Conservation (phyloP, 169 alveolate genomes). For the Plasmodium cynomolgi region DNA sequence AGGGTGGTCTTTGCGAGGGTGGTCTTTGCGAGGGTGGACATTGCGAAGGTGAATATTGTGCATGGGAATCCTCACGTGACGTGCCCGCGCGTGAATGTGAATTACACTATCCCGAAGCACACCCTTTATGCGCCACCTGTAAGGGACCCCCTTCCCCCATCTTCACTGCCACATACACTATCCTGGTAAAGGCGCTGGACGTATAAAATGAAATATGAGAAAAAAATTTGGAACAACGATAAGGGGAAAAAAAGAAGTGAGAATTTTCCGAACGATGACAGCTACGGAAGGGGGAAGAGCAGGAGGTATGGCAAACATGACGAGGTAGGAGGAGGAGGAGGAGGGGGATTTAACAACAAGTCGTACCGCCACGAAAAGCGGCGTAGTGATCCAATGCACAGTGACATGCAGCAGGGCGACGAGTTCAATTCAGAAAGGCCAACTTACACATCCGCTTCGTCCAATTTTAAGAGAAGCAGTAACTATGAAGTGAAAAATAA, state of each 20-base stretch:
- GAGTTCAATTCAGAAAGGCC: constrained; percentile 3
- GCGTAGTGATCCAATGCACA: background rate
- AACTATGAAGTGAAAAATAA: constrained; percentile 19
- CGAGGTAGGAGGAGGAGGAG: background rate
- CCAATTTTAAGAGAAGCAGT: constrained; percentile 2
- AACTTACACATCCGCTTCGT: constrained; percentile 5
- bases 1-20: background rate
- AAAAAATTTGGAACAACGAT: constrained; percentile 45
- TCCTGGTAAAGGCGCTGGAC: background rate
- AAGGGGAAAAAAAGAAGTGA: constrained; percentile 13
- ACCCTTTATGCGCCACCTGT: background rate
- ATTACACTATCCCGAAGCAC: background rate
- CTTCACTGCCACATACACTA: background rate
- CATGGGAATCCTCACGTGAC: background rate
- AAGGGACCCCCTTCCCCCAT: background rate
- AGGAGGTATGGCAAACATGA: constrained; percentile 6
- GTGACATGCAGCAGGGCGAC: background rate
- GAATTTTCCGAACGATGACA: background rate
- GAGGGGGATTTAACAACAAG: constrained; percentile 5
- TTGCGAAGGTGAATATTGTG: background rate
- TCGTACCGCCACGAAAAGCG: background rate
- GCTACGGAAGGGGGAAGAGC: background rate
- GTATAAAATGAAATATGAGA: constrained; percentile 68
- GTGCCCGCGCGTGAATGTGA: background rate
- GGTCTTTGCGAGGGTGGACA: background rate